Conservation (phyloP, 2,329 filamentous ascomycete genomes). For the Hypoxylon sp. region DNA sequence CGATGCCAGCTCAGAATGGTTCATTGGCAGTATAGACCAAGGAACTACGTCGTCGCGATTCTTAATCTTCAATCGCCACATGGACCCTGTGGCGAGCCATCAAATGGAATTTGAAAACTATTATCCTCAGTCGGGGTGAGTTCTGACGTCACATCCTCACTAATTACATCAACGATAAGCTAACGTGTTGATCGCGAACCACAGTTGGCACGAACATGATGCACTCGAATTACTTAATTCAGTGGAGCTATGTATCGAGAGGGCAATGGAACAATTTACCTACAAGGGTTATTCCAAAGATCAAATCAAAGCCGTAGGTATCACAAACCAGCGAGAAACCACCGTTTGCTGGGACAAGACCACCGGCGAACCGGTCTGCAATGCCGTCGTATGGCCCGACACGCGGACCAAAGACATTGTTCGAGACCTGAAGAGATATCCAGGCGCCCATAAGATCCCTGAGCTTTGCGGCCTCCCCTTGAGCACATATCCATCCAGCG, state of each 20-base stretch:
- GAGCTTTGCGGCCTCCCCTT: conserved; percentile 84
- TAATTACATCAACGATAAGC: conserved; percentile 24
- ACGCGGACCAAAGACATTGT: conserved; percentile 82
- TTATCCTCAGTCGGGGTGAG: conserved; percentile 87
- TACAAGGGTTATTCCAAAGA: conserved; percentile 76
- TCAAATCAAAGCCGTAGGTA: conserved; percentile 83
- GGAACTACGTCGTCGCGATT: conserved; percentile 92
- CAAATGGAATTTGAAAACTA: conserved; percentile 90
- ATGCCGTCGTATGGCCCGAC: conserved; percentile 92
- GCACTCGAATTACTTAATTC: conserved; percentile 81
- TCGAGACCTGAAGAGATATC: conserved; percentile 78
- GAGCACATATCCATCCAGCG: conserved; percentile 89
- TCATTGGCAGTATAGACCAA: conserved; percentile 90
- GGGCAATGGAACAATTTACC: conserved; percentile 79
- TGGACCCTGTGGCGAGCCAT: conserved; percentile 84
- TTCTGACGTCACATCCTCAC: conserved; percentile 45
- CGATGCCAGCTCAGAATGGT: conserved; percentile 67
- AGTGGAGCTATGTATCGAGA: conserved; percentile 84
- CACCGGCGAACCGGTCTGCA: conserved; percentile 85
- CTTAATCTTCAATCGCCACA: conserved; percentile 87
- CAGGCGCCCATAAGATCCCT: conserved; percentile 77
- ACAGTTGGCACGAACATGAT: conserved; percentile 91
- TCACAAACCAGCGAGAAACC: conserved; percentile 93
- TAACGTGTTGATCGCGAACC: conserved; percentile 24
- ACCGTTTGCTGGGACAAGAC: conserved; percentile 86